Evolutionary conservation across 306 rosid species (phyloP), one percentile per base, ranked within the genome.

Genomic region (Trichosanthes truncata): DNA sequence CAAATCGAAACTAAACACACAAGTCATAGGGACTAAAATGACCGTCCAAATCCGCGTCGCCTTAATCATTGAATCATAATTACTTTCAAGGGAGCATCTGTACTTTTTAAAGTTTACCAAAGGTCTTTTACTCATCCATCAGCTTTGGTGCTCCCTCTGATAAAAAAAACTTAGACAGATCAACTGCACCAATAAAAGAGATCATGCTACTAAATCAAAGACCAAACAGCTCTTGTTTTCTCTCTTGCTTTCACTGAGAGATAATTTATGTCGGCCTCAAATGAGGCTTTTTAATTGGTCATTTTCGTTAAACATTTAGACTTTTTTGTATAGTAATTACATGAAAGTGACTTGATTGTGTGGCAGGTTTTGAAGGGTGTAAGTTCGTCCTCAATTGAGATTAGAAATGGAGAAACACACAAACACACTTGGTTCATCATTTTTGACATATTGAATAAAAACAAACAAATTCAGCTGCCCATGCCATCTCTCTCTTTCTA

Each of bases 331-430:
- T 23, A 11, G 36, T 18, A 66, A 15, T 15, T 65, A 46, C 17
- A 66, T 72, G 57, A 72, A 53, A 72, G 40, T 72, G 77, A 72
- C 26, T 48, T 74, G 60, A 49, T 68, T 52, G n/a, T 74, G 41
- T 79, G 82, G 83, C 91, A 93, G 98, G 98, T 80, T 91, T 78
- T 79, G 89, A 74, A 74, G 61, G 78, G 25, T 74, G 78, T 74
- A 74, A 48, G 25, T 74, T 74, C 78, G 60, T 74, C 43, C 15
- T 74, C 26, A 10, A 20, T 49, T 49, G 60, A 74, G 60, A 13
- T 6, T 48, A 49, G 25, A 74, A 18, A 74, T 48, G 57, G 33
- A 72, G 40, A 31, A 45, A 46, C 40, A 36, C 40, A 36, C 40
- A 36, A 4, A 49, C 45, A 29, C 73, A 29, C 0, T 48, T 74